Evolutionary conservation across 2,329 filamentous ascomycete species (phyloP), one percentile per base, ranked within the genome.

Genomic region (Fusarium irregulare): DNA sequence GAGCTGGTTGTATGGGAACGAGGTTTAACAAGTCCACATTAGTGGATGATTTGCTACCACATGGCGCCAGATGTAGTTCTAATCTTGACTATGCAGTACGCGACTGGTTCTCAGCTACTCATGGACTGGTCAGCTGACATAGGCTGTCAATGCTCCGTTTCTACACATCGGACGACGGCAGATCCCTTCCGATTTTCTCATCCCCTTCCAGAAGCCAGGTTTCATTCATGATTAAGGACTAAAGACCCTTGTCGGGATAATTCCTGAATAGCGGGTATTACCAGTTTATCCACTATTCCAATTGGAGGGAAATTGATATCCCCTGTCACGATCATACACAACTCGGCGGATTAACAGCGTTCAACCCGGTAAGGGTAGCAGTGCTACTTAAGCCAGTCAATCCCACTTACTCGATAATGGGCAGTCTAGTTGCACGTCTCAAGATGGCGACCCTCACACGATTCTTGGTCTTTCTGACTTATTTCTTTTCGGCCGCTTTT

Each of bases 401-500:
- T 32, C 23, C 53, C 41, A 16, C 20, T 27, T 34, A 13, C 18
- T 13, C 6, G 14, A 14, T 23, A 21, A 16, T 1, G 4, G 25
- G 10, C 14, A 21, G 18, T 10, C 25, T 7, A 14, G 14, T 28
- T 11, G 18, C 16, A 14, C 11, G 3, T 21, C 12, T 42, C 49
- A 72, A 59, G 42, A 74, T 74, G 72, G 50, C 45, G n/a, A 14
- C 59, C 2, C 16, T 63, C 37, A 18, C 49, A 10, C 67, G 60
- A 3, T 59, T 62, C 12, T n/a, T 72, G 16, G 40, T 58, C 0
- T 55, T 75, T 4, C 30, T 74, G 4, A 72, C 71, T 0, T 71
- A 64, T 14, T 58, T 57, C 32, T 56, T 57, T 28, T 70, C 69
- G 3, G 45, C 68, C 55, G 76, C 76, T 9, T 65, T 78, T 4